Base-by-base conservation (phyloP, 106 monocot genomes). In the Allium cepa region DNA sequence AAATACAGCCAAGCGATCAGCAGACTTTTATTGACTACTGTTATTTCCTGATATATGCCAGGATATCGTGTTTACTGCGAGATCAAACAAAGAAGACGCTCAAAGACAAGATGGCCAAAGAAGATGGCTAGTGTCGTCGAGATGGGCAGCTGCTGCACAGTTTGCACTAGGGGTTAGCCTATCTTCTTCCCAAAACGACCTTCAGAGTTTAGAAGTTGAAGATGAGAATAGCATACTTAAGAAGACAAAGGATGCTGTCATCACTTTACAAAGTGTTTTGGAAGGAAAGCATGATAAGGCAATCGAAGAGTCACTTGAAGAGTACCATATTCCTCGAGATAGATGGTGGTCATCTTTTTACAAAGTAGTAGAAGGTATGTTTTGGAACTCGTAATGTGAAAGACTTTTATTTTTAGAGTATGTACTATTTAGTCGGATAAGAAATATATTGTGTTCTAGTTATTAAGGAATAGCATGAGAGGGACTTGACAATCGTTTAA, bases 261-360 rank as follows among this genome's bases (percentile, higher is more conserved):
- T 99, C 50, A 99, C 99, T 62, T 71, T 99, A 63, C 93, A 85
- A 74, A 85, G 63, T 74, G 87, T 99, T 63, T 69, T 99, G 51
- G 92, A 93, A 82, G 93, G 99, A 66, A 85, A 90, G 69, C 90
- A 93, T 74, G 79, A 90, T 55, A 46, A 15, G 18, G 83, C 71
- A 46, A 93, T 93, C 15, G 81, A 80, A n/a, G 87, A 87, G 51
- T 63, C 84, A 48, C 73, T 99, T 27, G 72, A 77, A 62, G 80
- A 83, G 52, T 79, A 81, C 73, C 81, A 93, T 53, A 81, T 87
- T 58, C 83, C 99, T 8, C 56, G 71, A 66, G 87, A 83, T 10
- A 79, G 93, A 68, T 99, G 99, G 99, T 99, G 99, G 99, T 93
- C 99, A 27, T 84, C 99, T 67, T 85, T 99, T 11, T 99, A 99